These are phyloP conservation scores for Niveomyces coronatus DNA, from an alignment of 2,329 filamentous ascomycete species.

Conservation along the genomic window DNA sequence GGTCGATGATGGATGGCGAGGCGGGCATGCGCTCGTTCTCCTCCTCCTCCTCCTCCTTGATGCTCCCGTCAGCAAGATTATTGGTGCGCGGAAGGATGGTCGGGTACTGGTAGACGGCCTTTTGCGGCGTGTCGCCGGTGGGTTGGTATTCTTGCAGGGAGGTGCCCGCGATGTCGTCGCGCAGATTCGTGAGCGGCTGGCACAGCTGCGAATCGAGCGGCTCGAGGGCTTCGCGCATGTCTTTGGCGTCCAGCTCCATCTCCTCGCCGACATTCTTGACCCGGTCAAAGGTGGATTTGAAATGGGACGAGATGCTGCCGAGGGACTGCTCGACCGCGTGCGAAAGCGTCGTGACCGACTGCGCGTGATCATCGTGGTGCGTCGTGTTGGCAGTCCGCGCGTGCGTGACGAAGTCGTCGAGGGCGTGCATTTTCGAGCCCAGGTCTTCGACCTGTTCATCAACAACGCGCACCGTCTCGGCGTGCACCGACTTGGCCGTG, in stretches of 20 bases:
- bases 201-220: slow-evolving; percentile 51
- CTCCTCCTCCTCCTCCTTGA: slow-evolving; percentile 18
- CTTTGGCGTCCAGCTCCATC: slow-evolving; percentile 49
- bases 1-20: slow-evolving; percentile 12
- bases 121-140: slow-evolving; percentile 80
- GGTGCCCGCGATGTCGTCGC: slow-evolving; percentile 54
- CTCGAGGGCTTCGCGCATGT: slow-evolving; percentile 49
- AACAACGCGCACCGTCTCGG: slow-evolving; percentile 81
- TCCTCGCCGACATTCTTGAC: slow-evolving; percentile 59
- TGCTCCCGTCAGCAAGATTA: slow-evolving; percentile 33
- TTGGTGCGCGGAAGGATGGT: slow-evolving; percentile 66
- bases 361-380: slow-evolving; percentile 60
- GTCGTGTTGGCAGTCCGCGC: slow-evolving; percentile 70
- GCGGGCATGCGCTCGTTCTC: slow-evolving; percentile 8
- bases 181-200: slow-evolving; percentile 60
- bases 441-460: slow-evolving; percentile 83
- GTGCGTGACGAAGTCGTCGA: slow-evolving; percentile 82
- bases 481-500: slow-evolving; percentile 78
- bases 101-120: slow-evolving; percentile 71
- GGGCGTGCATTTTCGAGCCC: slow-evolving; percentile 74
- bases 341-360: slow-evolving; percentile 57
- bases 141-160: slow-evolving; percentile 68
- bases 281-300: slow-evolving; percentile 57
- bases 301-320: slow-evolving; percentile 56
- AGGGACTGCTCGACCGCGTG: slow-evolving; percentile 64